Evolutionary conservation across 2,329 filamentous ascomycete species (phyloP), one percentile per base, ranked within the genome.

Genomic region (Cladosporium sp.): DNA sequence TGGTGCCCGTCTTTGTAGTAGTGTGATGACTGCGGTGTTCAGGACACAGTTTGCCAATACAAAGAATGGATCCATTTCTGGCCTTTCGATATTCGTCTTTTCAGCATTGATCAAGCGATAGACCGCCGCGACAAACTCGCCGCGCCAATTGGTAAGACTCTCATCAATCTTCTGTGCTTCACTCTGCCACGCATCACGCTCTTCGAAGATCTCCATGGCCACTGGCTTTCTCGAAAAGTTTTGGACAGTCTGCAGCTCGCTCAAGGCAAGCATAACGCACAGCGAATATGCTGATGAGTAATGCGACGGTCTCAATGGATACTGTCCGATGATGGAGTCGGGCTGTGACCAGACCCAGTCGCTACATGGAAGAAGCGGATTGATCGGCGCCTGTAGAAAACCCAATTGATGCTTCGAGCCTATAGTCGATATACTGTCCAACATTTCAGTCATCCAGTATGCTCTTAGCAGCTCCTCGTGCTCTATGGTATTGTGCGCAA

Each of bases 371-470:
- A 69, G 55, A 4, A 67, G 51, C 2, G 65, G 58, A 12, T 60
- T 49, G 55, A 64, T 32, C 61, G 62, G 56, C 54, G 42, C 70
- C 68, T 66, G 68, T 69, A 37, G 65, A 63, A 22, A 66, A 8
- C 42, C 58, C 25, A 45, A 25, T 19, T 55, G 50, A 42, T 60
- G 53, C 42, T 39, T 60, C n/a, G 58, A 68, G 12, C 71, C 71
- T 3, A 73, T 58, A 4, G 68, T 69, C 0, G 70, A 71, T 19
- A 70, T 67, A 25, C 66, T 66, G 50, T 73, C 71, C 3, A 73
- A 64, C 17, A 72, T 68, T 63, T 73, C 69, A 4, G 66, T 70
- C 70, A 73, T 73, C 71, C 71, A 73, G 56, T 70, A 73, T 25
- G 70, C 70, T 57, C 71, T 64, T 17, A 73, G 70, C 32, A 65